Evolutionary conservation across 2,329 filamentous ascomycete species (phyloP), one percentile per base, ranked within the genome.

Genomic region (Pleomassaria siparia): DNA sequence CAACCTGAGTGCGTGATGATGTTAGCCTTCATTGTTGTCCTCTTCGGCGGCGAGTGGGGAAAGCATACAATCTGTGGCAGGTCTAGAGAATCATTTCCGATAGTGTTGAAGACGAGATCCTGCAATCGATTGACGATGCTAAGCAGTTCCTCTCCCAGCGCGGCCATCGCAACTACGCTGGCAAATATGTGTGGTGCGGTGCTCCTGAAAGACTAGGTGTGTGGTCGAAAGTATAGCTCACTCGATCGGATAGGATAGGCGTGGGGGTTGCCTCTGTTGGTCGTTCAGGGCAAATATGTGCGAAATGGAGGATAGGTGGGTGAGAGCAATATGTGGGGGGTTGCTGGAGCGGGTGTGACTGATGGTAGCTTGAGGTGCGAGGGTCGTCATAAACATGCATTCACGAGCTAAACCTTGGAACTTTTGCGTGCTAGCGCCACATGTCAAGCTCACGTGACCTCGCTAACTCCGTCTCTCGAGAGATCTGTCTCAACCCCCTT

Each of bases 61-160:
- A 69, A 83, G 96, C 94, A 78, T 85, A 96, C 94, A 81, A 99
- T 99, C 77, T 99, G 94, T 49, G 94, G 94, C 48, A 99, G 79
- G 75, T 99, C 94, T 52, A 99, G 82, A 44, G 92, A 97, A 74
- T 99, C 94, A 78, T 91, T 97, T 74, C 94, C 94, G 73, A 99
- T 99, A 60, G 94, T 99, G 77, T 99, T 99, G 80, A 99, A 99
- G 67, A 99, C 94, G 68, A 99, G 77, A 74, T 97, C 94, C 75
- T 99, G 94, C 67, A 99, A 81, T 80, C 95, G 95, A 80, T 99
- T 99, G 77, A 99, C 94, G 57, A 91, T 95, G 62, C 84, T 85
- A 71, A 99, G 84, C 74, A 99, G 80, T 75, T 99, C 91, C 75
- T 99, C 94, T 69, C 94, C 92, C 65, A 99, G 85, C 67, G 92